Base-by-base conservation (phyloP, 495 filamentous ascomycete genomes). In the Cladorrhinum samala region DNA sequence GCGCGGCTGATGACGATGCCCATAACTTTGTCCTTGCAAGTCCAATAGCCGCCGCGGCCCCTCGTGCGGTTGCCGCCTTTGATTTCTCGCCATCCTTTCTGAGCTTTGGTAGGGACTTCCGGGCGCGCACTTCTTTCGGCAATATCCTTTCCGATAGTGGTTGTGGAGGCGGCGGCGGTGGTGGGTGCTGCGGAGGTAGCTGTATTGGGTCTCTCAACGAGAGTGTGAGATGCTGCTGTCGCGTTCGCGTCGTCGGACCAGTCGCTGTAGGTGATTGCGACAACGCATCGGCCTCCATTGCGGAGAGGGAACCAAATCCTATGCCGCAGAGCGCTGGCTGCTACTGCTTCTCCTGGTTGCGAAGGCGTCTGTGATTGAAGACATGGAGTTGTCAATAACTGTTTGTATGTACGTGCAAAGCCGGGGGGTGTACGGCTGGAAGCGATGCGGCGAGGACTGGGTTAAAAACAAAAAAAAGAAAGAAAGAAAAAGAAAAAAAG, bases 21-120 rank as follows among this genome's bases (percentile, higher is more conserved):
- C 66, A 67, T 41, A 54, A 51, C 59, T 65, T 71, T 11, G 58
- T 55, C 56, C 46, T 68, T 9, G 53, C 60, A 2, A 49, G 17
- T 20, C 62, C 65, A 37, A 54, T 19, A 1, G 55, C 54, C 13
- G 54, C 23, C 27, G 43, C 39, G 45, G 45, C 45, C 21, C 45
- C 45, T 25, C 45, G 45, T 9, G 46, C 41, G n/a, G 48, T 24
- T 24, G 51, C 40, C 37, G 52, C 41, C 47, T 43, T 43, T 27
- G 42, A 18, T 43, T 55, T 53, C 37, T 57, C 55, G 53, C 48
- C 59, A 37, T 62, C 59, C 37, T 59, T 59, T 7, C 49, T 58
- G 17, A 45, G 42, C 36, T 52, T 64, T 17, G 49, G 56, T 2
- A 58, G 53, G 3, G 56, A 41, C 17, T 44, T 46, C 11, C 43